Conservation (phyloP, 148 eudicot genomes). For the Persicaria maculosa region DNA sequence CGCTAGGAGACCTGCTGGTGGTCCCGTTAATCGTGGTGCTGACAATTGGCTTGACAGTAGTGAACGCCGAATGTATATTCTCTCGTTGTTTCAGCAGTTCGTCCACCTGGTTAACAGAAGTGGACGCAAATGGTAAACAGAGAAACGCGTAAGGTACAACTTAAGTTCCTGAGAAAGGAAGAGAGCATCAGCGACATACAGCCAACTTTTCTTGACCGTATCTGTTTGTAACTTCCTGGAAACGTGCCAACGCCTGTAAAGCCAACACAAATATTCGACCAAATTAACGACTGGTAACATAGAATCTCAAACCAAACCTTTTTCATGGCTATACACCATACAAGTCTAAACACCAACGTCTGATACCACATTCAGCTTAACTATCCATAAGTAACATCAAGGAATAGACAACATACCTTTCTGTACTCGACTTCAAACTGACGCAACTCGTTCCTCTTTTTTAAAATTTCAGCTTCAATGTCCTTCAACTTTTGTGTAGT, state of each 20-base stretch:
- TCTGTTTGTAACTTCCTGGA: slow-evolving; percentile 88
- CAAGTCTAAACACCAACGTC: neutral
- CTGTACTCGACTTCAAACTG: slow-evolving; percentile 95
- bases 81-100: slow-evolving; percentile 62
- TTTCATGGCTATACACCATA: too few relatives aligned
- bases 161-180: neutral
- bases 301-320: neutral
- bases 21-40: slow-evolving; percentile 33
- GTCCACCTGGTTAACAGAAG: slow-evolving; percentile 38
- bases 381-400: neutral
- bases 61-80: slow-evolving; percentile 48
- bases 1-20: slow-evolving; percentile 34
- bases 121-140: neutral
- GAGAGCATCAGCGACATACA: slow-evolving; percentile 40
- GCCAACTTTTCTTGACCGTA: slow-evolving; percentile 87
- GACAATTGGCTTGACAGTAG: slow-evolving; percentile 23
- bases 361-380: neutral
- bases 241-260: slow-evolving; percentile 82
- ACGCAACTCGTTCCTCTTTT: slow-evolving; percentile 74
- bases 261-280: neutral
- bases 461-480: slow-evolving; percentile 59
- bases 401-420: slow-evolving; percentile 38
- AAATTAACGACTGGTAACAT: neutral
- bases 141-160: neutral
- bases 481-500: slow-evolving; percentile 59